phyloP scores from a whole-genome alignment of 108 stramenopile species.

The Nannochloropsis salina region DNA sequence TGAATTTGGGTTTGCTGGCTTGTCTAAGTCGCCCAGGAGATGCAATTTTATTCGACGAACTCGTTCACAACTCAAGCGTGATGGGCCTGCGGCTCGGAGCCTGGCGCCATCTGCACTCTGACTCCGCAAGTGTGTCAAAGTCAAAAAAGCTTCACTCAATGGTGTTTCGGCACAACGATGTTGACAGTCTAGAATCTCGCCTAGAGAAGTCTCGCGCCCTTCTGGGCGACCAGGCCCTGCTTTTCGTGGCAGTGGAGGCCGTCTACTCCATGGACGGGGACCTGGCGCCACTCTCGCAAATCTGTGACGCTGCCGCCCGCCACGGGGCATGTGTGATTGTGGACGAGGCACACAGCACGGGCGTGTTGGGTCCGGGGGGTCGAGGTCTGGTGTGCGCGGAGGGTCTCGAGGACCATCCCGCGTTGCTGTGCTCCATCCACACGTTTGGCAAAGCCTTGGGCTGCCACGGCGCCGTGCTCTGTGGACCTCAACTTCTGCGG shows the following conservation, averaged over 20 bases:
- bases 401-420: constrained; percentile 68
- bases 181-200: constrained; percentile 57
- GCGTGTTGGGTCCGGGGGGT: constrained; percentile 53
- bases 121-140: background rate
- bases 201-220: constrained; percentile 39
- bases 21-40: constrained; percentile 63
- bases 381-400: constrained; percentile 67
- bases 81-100: constrained; percentile 64
- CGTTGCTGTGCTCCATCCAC: constrained; percentile 71
- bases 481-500: constrained; percentile 61
- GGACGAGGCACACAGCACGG: constrained; percentile 51
- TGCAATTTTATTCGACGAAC: constrained; percentile 76
- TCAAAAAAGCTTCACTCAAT: background rate
- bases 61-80: constrained; percentile 79
- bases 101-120: constrained; percentile 40
- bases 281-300: constrained; percentile 67
- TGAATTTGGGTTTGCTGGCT: constrained; percentile 77
- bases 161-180: constrained; percentile 74
- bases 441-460: constrained; percentile 97
- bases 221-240: background rate
- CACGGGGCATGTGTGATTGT: constrained; percentile 38
- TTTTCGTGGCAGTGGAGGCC: constrained; percentile 80
- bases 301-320: constrained; percentile 12
- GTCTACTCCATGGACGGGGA: constrained; percentile 98
- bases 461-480: constrained; percentile 80